A percentile compares a stretch with the other conserved stretches of the same genome.
phyloP scores from a whole-genome alignment of 164 flowering plant genomes.

The Berberis vulgaris region DNA sequence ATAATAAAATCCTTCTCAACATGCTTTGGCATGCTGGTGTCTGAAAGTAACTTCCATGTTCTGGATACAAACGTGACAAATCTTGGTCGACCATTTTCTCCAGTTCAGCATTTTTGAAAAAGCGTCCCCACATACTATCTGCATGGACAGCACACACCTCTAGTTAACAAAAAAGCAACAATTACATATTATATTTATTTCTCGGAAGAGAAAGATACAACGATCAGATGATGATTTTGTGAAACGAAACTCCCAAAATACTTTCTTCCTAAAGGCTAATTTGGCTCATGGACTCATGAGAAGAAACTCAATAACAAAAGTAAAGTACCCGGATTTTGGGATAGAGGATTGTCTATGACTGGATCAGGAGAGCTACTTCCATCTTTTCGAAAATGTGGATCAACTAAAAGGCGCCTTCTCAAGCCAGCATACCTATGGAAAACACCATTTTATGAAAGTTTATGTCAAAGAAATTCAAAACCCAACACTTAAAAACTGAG shows the following conservation, averaged over 20 bases:
- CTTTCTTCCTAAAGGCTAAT: too few species aligned
- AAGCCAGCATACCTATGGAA: conserved; percentile 65
- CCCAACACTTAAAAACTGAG: neutral
- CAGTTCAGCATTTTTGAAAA: conserved; percentile 87
- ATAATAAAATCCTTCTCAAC: conserved; percentile 62
- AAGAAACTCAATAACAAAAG: too few species aligned
- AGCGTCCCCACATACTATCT: conserved; percentile 97
- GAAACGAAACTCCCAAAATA: too few species aligned
- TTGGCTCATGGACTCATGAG: too few species aligned
- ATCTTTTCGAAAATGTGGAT: conserved; percentile 60
- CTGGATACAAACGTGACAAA: conserved; percentile 89
- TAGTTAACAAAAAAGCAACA: too few species aligned
- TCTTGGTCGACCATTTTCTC: conserved; percentile 92
- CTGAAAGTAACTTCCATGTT: conserved; percentile 86
- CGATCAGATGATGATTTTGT: too few species aligned
- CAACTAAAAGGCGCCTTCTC: conserved; percentile 71
- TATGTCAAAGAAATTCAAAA: neutral
- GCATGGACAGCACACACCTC: conserved; percentile 12
- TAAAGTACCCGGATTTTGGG: conserved; percentile 75
- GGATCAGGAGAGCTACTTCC: conserved; percentile 52
- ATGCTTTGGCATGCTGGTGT: conserved; percentile 80
- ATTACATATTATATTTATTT: too few species aligned
- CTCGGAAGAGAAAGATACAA: too few species aligned
- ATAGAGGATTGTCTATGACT: conserved; percentile 82
- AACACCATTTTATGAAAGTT: neutral